These are phyloP conservation scores for Zalaria sp. DNA, from an alignment of 2,329 filamentous ascomycete species.

Conservation along the genomic window DNA sequence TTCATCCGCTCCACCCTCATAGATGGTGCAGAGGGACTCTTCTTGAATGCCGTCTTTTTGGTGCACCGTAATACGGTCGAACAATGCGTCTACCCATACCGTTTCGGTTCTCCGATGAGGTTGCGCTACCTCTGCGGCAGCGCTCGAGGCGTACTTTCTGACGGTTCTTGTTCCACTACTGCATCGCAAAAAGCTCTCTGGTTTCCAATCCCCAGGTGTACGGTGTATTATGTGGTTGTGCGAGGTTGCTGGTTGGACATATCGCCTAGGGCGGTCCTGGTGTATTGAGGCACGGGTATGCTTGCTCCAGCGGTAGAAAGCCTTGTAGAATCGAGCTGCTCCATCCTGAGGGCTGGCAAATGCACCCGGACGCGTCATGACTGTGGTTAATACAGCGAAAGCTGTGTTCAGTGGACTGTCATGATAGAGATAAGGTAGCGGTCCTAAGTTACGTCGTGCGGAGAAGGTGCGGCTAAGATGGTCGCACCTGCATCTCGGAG, in stretches of 20 bases:
- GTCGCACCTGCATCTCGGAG: background rate
- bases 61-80: too few species aligned
- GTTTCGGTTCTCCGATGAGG: too few species aligned
- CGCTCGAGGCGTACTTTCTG: background rate
- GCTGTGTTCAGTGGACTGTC: background rate
- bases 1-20: too few species aligned
- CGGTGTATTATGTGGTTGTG: background rate
- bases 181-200: too few species aligned
- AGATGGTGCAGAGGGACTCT: too few species aligned
- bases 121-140: background rate
- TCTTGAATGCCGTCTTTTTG: too few species aligned
- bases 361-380: background rate
- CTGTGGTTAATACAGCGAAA: background rate
- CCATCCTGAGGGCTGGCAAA: background rate
- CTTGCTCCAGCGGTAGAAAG: slow-evolving; percentile 32
- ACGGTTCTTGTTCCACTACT: too few species aligned
- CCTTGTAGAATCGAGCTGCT: slow-evolving; percentile 24
- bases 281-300: background rate
- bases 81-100: too few species aligned
- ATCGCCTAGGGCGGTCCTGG: background rate
- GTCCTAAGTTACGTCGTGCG: background rate
- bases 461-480: background rate
- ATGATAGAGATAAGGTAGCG: background rate
- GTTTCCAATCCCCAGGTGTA: too few species aligned
- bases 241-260: slow-evolving; percentile 12